Evolutionary conservation across 2,329 filamentous ascomycete genomes (phyloP), one percentile per base, ranked within the genome.

Genomic region (Nothophoma quercina): DNA sequence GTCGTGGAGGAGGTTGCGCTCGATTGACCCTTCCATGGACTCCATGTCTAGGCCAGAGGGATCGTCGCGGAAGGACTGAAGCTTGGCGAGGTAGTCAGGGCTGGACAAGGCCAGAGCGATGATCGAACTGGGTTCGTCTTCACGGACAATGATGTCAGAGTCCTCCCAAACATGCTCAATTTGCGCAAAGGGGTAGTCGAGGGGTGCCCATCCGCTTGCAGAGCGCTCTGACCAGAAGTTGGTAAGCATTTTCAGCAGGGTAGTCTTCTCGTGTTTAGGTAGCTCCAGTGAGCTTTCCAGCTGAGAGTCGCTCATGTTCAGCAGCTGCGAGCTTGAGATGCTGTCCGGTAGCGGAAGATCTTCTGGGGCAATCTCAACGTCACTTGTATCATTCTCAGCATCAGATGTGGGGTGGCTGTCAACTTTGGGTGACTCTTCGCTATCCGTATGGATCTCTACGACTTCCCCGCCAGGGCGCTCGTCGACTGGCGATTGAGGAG

Each of bases 161-260:
- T 99, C 93, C 46, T 92, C 90, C 77, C 98, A 98, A 39, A 99
- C 93, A 72, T 99, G 95, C 71, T 99, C 95, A 13, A 88, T 90
- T 36, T 88, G 67, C 16, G 76, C 73, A 33, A 98, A 84, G 3
- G 96, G 96, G 67, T 99, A 99, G 47, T 99, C 95, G 16, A 99
- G 83, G 18, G 89, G 85, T 5, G 89, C 84, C 95, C 95, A 99
- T 29, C 93, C 93, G 72, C 92, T 97, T 19, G 96, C 91, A 39
- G 95, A 98, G 45, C 95, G 86, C 75, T 99, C 96, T 2, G 95
- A 96, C 95, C 95, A 99, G 74, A 99, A 99, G 67, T 93, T 97
- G 13, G 92, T 95, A 36, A 99, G 82, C 79, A 97, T 92, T 70
- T 96, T 96, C 85, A 99, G 89, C 60, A 98, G 79, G 36, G 92